Percentiles rank a stretch among this genome's conserved stretches.
These are phyloP conservation scores for Akanthomyces lecanii DNA, from an alignment of 2,329 filamentous ascomycete species.

Conservation along the genomic window DNA sequence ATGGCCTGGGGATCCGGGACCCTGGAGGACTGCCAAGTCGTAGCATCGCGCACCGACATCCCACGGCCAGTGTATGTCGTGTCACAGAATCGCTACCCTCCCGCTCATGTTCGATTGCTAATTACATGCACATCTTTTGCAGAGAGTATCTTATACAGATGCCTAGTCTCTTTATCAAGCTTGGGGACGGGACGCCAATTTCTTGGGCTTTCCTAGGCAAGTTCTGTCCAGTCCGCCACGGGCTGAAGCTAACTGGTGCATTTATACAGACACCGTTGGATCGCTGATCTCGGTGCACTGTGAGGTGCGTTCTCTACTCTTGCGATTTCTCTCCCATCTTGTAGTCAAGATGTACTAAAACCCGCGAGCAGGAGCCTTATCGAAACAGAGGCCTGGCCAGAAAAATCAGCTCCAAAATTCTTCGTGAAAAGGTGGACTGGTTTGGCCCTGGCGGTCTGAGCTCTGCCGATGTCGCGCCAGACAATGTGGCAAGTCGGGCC, in stretches of 20 bases:
- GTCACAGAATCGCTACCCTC: neutral
- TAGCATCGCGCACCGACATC: constrained; percentile 52
- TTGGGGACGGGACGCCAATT: constrained; percentile 45
- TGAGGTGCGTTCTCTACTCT: constrained; percentile 36
- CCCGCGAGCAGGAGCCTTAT: constrained; percentile 40
- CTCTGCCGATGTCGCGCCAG: constrained; percentile 59
- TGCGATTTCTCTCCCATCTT: neutral
- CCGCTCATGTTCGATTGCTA: neutral
- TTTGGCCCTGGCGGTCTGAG: constrained; percentile 49
- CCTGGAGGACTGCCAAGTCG: constrained; percentile 51
- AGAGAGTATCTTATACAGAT: constrained; percentile 38
- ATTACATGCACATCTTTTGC: constrained; percentile 16
- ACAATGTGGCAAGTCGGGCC: constrained; percentile 56
- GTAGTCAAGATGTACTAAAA: constrained; percentile 7
- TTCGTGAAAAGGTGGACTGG: constrained; percentile 44
- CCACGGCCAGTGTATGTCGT: constrained; percentile 47
- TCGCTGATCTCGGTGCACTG: constrained; percentile 59
- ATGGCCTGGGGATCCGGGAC: constrained; percentile 53
- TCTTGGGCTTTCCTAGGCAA: constrained; percentile 61
- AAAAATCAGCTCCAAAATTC: constrained; percentile 53
- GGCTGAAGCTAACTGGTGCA: neutral
- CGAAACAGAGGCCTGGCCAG: constrained; percentile 62
- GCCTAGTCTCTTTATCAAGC: constrained; percentile 45
- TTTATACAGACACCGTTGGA: constrained; percentile 49
- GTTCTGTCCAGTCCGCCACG: neutral